Evolutionary conservation across 129 eudicot genomes (phyloP).

Genomic region (Ambrosia trifida): DNA sequence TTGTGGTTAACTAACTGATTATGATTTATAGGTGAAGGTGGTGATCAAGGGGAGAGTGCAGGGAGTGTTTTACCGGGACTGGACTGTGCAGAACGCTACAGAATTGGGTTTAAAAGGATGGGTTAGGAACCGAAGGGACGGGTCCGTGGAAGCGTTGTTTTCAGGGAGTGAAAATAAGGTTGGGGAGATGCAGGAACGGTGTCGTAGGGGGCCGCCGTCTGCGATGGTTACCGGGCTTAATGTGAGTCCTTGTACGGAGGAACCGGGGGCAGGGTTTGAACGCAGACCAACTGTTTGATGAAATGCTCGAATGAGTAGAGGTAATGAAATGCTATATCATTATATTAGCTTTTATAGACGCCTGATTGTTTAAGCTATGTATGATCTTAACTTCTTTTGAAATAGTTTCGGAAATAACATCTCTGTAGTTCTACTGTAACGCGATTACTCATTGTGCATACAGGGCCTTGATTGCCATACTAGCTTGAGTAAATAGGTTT

Average conservation of each 20-base stretch:
- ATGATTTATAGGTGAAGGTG: slow-evolving; percentile 77
- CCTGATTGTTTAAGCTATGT: no score
- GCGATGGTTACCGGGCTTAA: slow-evolving; percentile 70
- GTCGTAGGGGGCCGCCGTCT: slow-evolving; percentile 72
- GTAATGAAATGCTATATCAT: no score
- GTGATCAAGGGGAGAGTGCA: slow-evolving; percentile 82
- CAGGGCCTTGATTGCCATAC: no score
- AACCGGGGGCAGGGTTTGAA: slow-evolving; percentile 66
- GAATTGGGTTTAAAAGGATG: slow-evolving; percentile 89
- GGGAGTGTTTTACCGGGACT: slow-evolving; percentile 77
- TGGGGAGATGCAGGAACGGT: slow-evolving; percentile 84
- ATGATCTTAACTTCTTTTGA: no score
- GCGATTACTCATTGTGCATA: no score
- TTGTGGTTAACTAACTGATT: neutral
- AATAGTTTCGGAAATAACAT: no score
- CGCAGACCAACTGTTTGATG: slow-evolving; percentile 66
- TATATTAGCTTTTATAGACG: no score
- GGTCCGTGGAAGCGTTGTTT: slow-evolving; percentile 83
- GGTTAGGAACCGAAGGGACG: slow-evolving; percentile 86
- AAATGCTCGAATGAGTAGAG: slow-evolving; percentile 2
- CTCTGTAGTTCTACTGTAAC: no score
- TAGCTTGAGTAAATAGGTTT: no score
- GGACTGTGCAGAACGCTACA: slow-evolving; percentile 80
- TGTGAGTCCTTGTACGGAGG: slow-evolving; percentile 53
- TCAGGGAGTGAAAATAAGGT: slow-evolving; percentile 74